Base-by-base conservation (phyloP, 1,284 basidiomycete genomes). In the Malassezia arunalokei region DNA sequence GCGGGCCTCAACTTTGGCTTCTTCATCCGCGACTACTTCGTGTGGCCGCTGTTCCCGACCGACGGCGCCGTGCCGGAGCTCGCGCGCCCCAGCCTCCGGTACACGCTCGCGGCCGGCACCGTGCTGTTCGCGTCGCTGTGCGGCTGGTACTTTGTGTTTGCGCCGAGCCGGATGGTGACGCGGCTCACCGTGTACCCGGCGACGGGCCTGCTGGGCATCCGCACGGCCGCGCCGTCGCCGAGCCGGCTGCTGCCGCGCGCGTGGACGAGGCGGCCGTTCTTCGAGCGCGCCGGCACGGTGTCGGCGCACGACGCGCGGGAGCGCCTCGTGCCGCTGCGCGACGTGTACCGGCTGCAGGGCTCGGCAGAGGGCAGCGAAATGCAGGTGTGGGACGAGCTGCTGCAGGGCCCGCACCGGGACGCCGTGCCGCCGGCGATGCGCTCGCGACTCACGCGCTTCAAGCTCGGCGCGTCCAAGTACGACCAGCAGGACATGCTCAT, bases 161-260 rank as follows among this genome's bases (percentile, higher is more conserved):
- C 52, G 20, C 56, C 56, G 15, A 58, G 48, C 41, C 51, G 51
- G 20, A 54, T 58, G 48, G 39, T 47, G 15, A 54, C 56, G 14
- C 56, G 51, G 8, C 4, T 54, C 17, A 54, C 56, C 17, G 37
- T 54, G 6, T 47, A 49, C 27, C 47, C 51, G 8, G 40, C 30
- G 15, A 44, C 43, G 37, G 9, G 43, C 8, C 43, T 49, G 48
- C 46, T 58, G 6, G 51, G 49, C 8, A 17, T 58, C 32, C 56
- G 56, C 17, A 58, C 56, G 8, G 48, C 56, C 1, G 39, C 41
- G n/a, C 44, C 56, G 6, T 28, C 56, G 15, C 49, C 52, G 14
- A 40, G 47, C 17, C 51, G 45, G n/a, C 44, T 30, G 17, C 45
- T 54, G 7, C 53, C 53, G 9, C 6, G 14, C 12, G 11, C 37